Evolutionary conservation across 345 rosid species (phyloP).

Genomic region (Syzygium aqueum): DNA sequence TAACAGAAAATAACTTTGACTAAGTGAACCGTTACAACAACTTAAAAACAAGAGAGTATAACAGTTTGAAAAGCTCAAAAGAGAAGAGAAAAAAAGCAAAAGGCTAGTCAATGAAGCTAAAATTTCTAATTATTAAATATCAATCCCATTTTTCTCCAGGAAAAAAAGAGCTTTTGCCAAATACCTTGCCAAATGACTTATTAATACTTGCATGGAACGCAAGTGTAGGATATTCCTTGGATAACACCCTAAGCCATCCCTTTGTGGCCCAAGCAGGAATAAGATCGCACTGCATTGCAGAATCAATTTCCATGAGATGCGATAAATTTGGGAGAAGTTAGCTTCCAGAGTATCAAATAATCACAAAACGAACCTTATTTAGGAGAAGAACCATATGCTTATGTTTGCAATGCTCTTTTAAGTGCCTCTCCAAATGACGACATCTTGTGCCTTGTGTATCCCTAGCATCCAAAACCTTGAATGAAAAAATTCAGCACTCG

Average conservation of each 20-base stretch:
- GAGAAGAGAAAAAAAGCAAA: not conserved
- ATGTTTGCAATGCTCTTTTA: slow-evolving; percentile 90
- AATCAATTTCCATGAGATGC: not conserved
- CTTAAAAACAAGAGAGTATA: not conserved
- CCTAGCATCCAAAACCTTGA: slow-evolving; percentile 96
- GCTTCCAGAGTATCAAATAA: not conserved
- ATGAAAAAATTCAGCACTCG: not conserved
- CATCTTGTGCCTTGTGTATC: slow-evolving; percentile 96
- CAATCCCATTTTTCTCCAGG: not conserved
- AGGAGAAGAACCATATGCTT: slow-evolving; percentile 84
- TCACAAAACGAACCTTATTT: slow-evolving; percentile 56
- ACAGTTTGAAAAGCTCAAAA: not conserved
- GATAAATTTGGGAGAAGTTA: not conserved
- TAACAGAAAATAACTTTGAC: not conserved
- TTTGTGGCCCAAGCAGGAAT: slow-evolving; percentile 96
- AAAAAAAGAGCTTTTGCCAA: not conserved
- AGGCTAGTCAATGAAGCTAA: not conserved
- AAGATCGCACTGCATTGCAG: slow-evolving; percentile 68
- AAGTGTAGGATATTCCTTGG: slow-evolving; percentile 87
- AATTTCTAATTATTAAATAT: not conserved
- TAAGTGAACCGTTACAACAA: not conserved
- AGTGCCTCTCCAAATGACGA: slow-evolving; percentile 70
- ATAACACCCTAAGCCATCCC: slow-evolving; percentile 80
- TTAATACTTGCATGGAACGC: slow-evolving; percentile 95
- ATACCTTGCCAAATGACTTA: slow-evolving; percentile 94